phyloP scores from a whole-genome alignment of 176 grass and related monocot genomes.

The Oryza meyeriana region DNA sequence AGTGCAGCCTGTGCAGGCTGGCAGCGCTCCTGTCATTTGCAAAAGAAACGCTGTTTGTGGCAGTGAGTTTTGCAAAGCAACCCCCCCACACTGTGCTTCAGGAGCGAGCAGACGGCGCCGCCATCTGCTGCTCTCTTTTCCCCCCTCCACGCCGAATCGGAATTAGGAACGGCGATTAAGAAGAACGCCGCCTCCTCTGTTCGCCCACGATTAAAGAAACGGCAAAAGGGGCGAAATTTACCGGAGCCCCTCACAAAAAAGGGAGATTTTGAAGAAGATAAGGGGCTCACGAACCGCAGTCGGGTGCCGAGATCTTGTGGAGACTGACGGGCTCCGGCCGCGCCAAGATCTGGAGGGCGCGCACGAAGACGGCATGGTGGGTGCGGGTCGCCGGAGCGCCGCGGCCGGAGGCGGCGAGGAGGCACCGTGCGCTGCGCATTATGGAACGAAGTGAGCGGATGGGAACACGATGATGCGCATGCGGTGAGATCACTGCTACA shows the following conservation, averaged over 20 bases:
- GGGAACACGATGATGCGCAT: neutral
- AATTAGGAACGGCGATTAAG: neutral
- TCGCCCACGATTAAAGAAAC: neutral
- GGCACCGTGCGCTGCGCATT: constrained; percentile 19
- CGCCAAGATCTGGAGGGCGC: constrained; percentile 41
- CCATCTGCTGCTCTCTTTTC: no score
- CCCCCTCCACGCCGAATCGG: no score
- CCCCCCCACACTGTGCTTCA: no score
- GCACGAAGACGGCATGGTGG: neutral
- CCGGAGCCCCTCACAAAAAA: neutral
- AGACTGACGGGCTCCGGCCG: constrained; percentile 41
- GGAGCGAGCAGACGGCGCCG: no score
- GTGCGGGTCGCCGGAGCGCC: constrained; percentile 4
- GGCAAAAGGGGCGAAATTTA: neutral
- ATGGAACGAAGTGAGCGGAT: neutral
- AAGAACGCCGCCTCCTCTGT: no score
- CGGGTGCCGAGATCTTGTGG: constrained; percentile 41
- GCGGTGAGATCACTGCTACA: neutral
- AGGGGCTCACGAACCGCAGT: constrained; percentile 43
- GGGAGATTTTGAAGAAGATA: neutral
- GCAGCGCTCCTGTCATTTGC: neutral
- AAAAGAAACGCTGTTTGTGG: neutral
- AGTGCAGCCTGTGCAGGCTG: no score
- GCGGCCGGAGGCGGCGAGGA: constrained; percentile 31
- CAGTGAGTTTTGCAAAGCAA: no score